Evolutionary conservation across 768 basidiomycete genomes (phyloP), one percentile per base, ranked within the genome.

Genomic region (Pleurotus salmoneostramineus): DNA sequence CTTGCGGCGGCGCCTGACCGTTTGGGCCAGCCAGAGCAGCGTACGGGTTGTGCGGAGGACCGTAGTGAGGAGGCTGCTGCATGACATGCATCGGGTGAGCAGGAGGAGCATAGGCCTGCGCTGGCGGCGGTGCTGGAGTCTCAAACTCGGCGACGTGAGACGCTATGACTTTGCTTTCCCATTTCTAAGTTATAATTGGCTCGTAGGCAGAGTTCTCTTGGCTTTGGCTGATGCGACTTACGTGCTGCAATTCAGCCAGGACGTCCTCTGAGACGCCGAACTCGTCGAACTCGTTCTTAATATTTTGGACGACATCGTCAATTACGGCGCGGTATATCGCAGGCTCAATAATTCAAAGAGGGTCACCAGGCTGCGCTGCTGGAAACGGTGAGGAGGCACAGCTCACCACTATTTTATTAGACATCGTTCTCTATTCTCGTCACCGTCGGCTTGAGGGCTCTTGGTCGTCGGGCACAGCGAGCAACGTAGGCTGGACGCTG

Each of bases 391-490:
- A 37, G 33, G 73, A 27, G 77, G 82, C 82, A 85, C 77, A 85
- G 88, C 91, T 91, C 83, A 95, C 93, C 87, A 96, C 94, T 80
- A 94, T 93, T 82, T 95, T 95, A 88, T 96, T 96, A 60, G 93
- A 95, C 94, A 95, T 96, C 65, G 65, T n/a, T 55, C 52, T 10
- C 40, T 17, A 40, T 40, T 17, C 40, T 31, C 27, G 43, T 55
- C 27, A 27, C 21, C 21, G 21, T 27, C 21, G 21, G 27, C 52
- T 55, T 55, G 52, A 68, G 64, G 21, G 67, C 57, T 37, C 57
- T 58, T 59, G 63, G 60, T 63, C 63, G 64, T 63, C 43, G 52
- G 52, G 32, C 52, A 27, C 52, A 55, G 52, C 52, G 59, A 65
- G 50, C 17, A 31, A 59, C 58, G 52, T 43, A 55, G 52, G 52